phyloP scores from a whole-genome alignment of 2,329 filamentous ascomycete genomes.

The Neocucurbitaria cava region DNA sequence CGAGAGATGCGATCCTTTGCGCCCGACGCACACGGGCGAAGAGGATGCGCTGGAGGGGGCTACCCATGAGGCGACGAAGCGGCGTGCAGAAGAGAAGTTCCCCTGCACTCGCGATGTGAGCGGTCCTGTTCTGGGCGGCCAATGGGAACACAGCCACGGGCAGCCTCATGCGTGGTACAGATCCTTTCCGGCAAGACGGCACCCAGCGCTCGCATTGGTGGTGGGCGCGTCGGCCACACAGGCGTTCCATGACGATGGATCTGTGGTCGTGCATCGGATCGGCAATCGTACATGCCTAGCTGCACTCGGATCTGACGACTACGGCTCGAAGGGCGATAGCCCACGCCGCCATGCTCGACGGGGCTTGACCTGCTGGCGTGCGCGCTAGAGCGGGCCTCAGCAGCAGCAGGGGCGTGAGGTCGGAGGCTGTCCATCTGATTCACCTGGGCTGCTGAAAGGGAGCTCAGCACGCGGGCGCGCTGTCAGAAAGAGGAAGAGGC shows the following conservation, averaged over 20 bases:
- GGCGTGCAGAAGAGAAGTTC: conserved; percentile 8
- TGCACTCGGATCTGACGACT: conserved; percentile 25
- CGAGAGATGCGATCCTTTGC: neutral
- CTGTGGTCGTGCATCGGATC: conserved; percentile 33
- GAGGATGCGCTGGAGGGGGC: conserved; percentile 11
- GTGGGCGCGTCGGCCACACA: conserved; percentile 13
- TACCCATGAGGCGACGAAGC: conserved; percentile 23
- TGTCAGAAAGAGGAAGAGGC: conserved; percentile 39
- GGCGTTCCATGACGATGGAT: conserved; percentile 29
- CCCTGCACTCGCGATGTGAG: conserved; percentile 18
- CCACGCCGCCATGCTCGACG: conserved; percentile 22
- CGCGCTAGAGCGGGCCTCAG: conserved; percentile 15
- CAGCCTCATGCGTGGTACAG: conserved; percentile 29
- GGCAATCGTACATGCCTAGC: conserved; percentile 36
- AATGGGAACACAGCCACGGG: conserved; percentile 29
- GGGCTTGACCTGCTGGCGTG: conserved; percentile 21
- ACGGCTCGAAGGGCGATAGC: conserved; percentile 17
- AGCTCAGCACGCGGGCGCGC: conserved; percentile 29
- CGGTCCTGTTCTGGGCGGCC: conserved; percentile 29
- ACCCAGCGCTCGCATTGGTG: conserved; percentile 30
- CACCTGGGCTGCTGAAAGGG: conserved; percentile 32
- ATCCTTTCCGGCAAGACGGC: conserved; percentile 17
- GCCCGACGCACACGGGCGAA: neutral
- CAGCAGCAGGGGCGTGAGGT: conserved; percentile 24
- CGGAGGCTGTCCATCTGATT: conserved; percentile 31